Base-by-base conservation (phyloP, 257 asterid genomes). In the Salvia miltiorrhiza region DNA sequence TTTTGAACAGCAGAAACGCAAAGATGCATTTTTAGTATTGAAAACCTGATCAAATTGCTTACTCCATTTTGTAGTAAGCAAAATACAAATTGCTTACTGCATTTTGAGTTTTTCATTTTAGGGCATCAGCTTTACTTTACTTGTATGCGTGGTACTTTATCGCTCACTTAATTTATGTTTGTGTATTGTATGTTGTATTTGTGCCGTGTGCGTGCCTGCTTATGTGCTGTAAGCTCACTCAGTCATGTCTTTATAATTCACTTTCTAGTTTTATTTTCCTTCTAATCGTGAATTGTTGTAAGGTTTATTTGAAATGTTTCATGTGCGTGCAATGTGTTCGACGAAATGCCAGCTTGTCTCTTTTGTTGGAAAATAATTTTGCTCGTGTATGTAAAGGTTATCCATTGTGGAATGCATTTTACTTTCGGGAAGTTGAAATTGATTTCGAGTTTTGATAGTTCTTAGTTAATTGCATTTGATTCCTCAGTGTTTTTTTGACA, bases 331-430 rank as follows among this genome's bases (percentile, higher is more conserved):
- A 20, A 65, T 32, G 4, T 70, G 78, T 75, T 81, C 69, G 85
- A 79, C 48, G 44, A 71, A 85, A 82, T 80, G 81, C 41, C 77
- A 16, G 9, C 28, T 45, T 65, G n/a, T 61, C 32, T 32, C 2
- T 65, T 37, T 59, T 65, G 50, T 59, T 74, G 8, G 24, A 7
- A 48, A 44, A 10, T 20, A 21, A 2, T 55, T 12, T 4, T 45
- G 3, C 14, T 63, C 4, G 50, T 28, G 26, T 40, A 52, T 30
- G 13, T 33, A 13, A 7, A 14, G 56, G 12, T 50, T 35, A 35
- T 35, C 40, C 40, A 3, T n/a, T 9, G n/a, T 52, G 37, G 19
- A 40, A 2, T 60, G 62, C 11, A 35, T 20, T 0, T 49, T 72
- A 17, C 58, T 30, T 40, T 41, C 32, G 43, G 60, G 19, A 26